A percentile compares a stretch with the other conserved stretches of the same genome.
These are phyloP conservation scores for Aegle marmelos DNA, from an alignment of 345 rosid species.

Conservation along the genomic window DNA sequence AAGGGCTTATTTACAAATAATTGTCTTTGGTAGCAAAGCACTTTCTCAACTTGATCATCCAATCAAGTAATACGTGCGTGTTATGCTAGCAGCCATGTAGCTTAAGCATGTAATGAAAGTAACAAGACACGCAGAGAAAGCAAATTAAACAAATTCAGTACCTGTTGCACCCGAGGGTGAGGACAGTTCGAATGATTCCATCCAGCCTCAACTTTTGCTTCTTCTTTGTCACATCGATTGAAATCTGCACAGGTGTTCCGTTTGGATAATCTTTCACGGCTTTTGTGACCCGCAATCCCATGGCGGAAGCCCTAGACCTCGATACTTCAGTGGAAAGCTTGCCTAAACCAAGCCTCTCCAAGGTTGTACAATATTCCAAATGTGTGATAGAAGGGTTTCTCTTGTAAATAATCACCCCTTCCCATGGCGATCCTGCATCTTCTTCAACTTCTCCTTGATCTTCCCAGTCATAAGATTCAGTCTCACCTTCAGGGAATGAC, in stretches of 20 bases:
- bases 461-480: slow-evolving; percentile 52
- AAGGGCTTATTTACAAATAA: neutral
- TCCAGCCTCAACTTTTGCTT: slow-evolving; percentile 79
- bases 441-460: slow-evolving; percentile 51
- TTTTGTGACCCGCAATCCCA: slow-evolving; percentile 91
- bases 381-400: slow-evolving; percentile 74
- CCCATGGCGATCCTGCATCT: slow-evolving; percentile 78
- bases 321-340: slow-evolving; percentile 62
- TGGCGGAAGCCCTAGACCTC: slow-evolving; percentile 64
- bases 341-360: slow-evolving; percentile 92
- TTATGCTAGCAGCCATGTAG: neutral
- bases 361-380: slow-evolving; percentile 81
- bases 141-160: slow-evolving; percentile 17
- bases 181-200: slow-evolving; percentile 80
- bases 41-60: neutral
- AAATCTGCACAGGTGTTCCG: slow-evolving; percentile 92
- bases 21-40: neutral
- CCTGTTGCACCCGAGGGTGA: slow-evolving; percentile 81
- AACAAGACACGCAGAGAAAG: neutral
- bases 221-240: slow-evolving; percentile 77
- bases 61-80: neutral
- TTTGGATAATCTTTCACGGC: slow-evolving; percentile 77
- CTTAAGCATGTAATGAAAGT: neutral
- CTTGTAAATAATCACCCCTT: slow-evolving; percentile 74
- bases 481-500: slow-evolving; percentile 34